Percentiles rank a stretch among this genome's conserved stretches.
Evolutionary conservation across 78 protist genomes (phyloP).

Genomic region (Speleostelium caveatum): DNA sequence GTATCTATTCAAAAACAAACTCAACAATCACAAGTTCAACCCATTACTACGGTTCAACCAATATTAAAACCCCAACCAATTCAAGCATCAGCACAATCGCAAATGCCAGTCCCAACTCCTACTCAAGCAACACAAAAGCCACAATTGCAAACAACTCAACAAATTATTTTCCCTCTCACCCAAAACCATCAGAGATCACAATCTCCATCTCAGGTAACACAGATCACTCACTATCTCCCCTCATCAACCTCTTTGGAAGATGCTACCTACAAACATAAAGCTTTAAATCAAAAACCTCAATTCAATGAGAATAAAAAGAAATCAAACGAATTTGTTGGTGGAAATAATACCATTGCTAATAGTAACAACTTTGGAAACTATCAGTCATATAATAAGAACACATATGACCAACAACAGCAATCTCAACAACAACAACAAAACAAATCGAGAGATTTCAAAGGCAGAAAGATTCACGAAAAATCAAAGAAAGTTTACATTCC

Average conservation of each 20-base stretch:
- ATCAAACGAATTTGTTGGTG: not conserved
- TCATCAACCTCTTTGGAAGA: too few relatives aligned
- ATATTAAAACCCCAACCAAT: not conserved
- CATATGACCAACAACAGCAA: not conserved
- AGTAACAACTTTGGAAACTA: not conserved
- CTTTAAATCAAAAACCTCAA: too few relatives aligned
- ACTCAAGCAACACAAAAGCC: too few relatives aligned
- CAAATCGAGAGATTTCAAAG: not conserved
- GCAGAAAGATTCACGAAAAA: not conserved
- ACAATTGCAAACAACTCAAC: too few relatives aligned
- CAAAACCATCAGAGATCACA: too few relatives aligned
- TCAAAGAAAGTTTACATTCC: not conserved
- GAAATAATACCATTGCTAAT: not conserved
- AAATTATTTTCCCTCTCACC: too few relatives aligned
- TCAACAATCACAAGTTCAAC: constrained; percentile 8
- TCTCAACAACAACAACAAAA: not conserved
- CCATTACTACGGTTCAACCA: not conserved
- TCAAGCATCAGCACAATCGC: not conserved
- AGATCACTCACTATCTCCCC: too few relatives aligned
- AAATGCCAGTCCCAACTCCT: too few relatives aligned
- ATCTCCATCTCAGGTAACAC: too few relatives aligned
- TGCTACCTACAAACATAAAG: not conserved
- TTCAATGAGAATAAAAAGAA: too few relatives aligned
- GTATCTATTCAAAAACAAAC: not conserved
- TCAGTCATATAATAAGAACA: not conserved